These are phyloP conservation scores for Colletotrichum australisinense DNA, from an alignment of 2,329 filamentous ascomycete genomes.

Conservation along the genomic window DNA sequence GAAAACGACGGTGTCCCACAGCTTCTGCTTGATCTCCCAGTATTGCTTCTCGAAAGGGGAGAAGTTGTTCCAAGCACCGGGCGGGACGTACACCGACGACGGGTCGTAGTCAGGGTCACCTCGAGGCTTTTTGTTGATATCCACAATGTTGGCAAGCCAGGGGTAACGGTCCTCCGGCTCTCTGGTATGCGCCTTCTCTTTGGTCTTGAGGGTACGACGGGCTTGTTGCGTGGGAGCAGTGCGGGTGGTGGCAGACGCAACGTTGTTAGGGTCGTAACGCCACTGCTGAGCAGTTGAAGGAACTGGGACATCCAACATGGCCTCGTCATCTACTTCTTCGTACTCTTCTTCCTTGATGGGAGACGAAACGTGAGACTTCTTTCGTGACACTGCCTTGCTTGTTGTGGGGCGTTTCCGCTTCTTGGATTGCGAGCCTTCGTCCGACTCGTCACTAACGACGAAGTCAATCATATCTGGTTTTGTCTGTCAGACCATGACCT, in stretches of 20 bases:
- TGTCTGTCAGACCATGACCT: conserved; percentile 26
- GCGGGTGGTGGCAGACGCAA: conserved; percentile 43
- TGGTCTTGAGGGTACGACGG: conserved; percentile 48
- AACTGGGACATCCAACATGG: conserved; percentile 67
- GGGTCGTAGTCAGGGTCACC: conserved; percentile 92
- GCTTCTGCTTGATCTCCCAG: conserved; percentile 98
- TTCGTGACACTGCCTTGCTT: conserved; percentile 65
- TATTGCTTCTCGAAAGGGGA: conserved; percentile 98
- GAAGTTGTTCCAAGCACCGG: conserved; percentile 82
- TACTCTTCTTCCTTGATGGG: conserved; percentile 52
- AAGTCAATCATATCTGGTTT: conserved; percentile 83
- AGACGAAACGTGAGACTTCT: conserved; percentile 69
- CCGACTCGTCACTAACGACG: conserved; percentile 87
- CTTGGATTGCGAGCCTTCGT: conserved; percentile 71
- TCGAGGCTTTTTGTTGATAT: conserved; percentile 83
- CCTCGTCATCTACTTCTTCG: conserved; percentile 63
- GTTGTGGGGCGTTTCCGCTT: conserved; percentile 78
- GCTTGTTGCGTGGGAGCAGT: conserved; percentile 34
- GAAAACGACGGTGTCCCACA: conserved; percentile 97
- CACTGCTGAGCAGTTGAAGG: conserved; percentile 85
- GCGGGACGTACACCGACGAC: conserved; percentile 89
- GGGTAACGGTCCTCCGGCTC: conserved; percentile 89
- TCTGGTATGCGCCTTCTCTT: conserved; percentile 79
- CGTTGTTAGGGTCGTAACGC: conserved; percentile 70
- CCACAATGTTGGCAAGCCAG: conserved; percentile 88